Base-by-base conservation (phyloP, 306 rosid genomes). In the Coriaria nepalensis region DNA sequence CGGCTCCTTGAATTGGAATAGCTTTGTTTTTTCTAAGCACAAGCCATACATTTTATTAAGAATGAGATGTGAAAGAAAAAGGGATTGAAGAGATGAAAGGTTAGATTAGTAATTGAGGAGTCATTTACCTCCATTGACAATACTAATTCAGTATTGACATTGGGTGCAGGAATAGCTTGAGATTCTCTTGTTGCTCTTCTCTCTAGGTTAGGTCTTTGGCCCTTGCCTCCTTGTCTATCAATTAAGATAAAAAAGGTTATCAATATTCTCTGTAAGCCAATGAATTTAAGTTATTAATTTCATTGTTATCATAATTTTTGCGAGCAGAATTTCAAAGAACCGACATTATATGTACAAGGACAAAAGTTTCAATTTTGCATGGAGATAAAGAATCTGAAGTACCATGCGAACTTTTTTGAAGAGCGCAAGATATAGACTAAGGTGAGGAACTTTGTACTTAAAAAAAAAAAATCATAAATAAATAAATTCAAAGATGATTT, bases 111-210 rank as follows among this genome's bases (percentile, higher is more conserved):
- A 35, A 32, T 33, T 49, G 53, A 44, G 6, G 6, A 6, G 13
- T 29, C 35, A 41, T 41, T 37, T 57, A 90, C 98, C 98, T 82
- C 94, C 93, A 90, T 85, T 54, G 98, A 90, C 66, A 68, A 49
- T 43, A 70, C 86, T 61, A 90, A 68, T 64, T 90, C 98, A 53
- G 98, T 95, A 75, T 90, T 90, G 67, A 95, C 98, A 65, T 90
- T 94, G 43, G 98, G 98, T 34, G 98, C 98, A 49, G 98, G 98
- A 51, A 90, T 2, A 0, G 98, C 98, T 55, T 83, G 85, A 49
- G 94, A 90, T 39, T 84, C 95, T 56, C 85, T 72, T 50, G 78
- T 51, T 42, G 81, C 87, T 69, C 67, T 78, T 75, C 87, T 80
- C 61, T 83, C 94, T 10, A 50, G 79, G 54, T 83, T 94, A 65